phyloP scores from a whole-genome alignment of 1,284 basidiomycete species.

The Phylloporus sp. region DNA sequence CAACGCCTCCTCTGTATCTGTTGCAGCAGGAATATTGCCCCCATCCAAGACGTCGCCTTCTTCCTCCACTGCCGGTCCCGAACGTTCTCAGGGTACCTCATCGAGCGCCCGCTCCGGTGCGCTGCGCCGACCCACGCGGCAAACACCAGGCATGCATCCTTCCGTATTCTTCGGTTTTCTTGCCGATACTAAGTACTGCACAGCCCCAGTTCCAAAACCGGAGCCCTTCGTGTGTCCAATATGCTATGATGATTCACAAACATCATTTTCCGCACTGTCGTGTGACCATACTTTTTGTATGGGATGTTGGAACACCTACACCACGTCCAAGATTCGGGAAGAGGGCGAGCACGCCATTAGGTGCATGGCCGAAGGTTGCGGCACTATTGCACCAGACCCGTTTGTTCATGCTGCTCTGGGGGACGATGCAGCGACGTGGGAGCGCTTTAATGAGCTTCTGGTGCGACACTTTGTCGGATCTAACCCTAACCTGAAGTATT shows the following conservation, averaged over 20 bases:
- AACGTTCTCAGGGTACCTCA: constrained; percentile 37
- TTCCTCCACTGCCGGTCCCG: constrained; percentile 38
- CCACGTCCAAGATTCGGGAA: constrained; percentile 84
- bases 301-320: constrained; percentile 88
- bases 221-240: constrained; percentile 85
- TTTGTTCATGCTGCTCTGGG: constrained; percentile 51
- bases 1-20: constrained; percentile 71
- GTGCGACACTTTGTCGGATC: constrained; percentile 92
- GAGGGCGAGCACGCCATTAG: constrained; percentile 90
- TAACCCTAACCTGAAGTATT: constrained; percentile 87
- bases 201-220: constrained; percentile 32
- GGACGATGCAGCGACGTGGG: constrained; percentile 52
- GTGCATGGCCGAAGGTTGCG: constrained; percentile 94
- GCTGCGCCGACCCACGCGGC: constrained; percentile 48
- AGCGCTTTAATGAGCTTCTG: constrained; percentile 85
- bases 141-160: constrained; percentile 27
- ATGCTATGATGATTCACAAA: constrained; percentile 83
- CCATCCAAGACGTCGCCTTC: constrained; percentile 42
- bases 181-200: constrained; percentile 8
- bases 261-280: constrained; percentile 64
- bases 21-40: constrained; percentile 66
- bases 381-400: constrained; percentile 70
- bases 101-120: constrained; percentile 28
- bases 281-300: constrained; percentile 88
- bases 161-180: neutral